phyloP scores from a whole-genome alignment of 179 eudicot genomes.

The Heliamphora pulchella region DNA sequence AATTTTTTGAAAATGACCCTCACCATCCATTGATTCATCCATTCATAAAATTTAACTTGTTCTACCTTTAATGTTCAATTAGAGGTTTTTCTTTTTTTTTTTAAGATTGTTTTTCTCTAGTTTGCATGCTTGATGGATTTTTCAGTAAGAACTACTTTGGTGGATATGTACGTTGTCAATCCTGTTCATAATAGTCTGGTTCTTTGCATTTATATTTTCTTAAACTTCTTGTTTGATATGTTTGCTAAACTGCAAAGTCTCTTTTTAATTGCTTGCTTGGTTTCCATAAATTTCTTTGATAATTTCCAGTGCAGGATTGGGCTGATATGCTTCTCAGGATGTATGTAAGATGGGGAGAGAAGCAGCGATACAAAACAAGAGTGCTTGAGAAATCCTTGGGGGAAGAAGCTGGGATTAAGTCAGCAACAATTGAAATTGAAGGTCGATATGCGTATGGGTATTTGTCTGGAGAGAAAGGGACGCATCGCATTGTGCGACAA shows the following conservation, averaged over 20 bases:
- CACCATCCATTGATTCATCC: background rate
- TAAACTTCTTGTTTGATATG: conserved; percentile 11
- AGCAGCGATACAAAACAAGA: conserved; percentile 73
- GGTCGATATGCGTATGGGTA: conserved; percentile 96
- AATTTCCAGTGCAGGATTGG: conserved; percentile 98
- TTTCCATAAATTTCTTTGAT: conserved; percentile 53
- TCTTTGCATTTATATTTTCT: background rate
- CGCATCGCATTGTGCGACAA: conserved; percentile 84
- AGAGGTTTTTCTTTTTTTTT: background rate
- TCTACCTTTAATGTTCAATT: background rate
- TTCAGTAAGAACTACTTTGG: background rate
- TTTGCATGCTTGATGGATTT: background rate
- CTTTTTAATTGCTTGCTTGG: conserved; percentile 8
- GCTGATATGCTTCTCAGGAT: conserved; percentile 99
- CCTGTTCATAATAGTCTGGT: background rate
- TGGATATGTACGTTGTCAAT: background rate
- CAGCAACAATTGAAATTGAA: conserved; percentile 81
- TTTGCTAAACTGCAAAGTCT: background rate
- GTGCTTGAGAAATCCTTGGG: conserved; percentile 85
- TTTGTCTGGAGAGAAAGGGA: conserved; percentile 92
- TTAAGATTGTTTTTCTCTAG: background rate
- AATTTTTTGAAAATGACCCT: background rate
- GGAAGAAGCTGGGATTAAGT: conserved; percentile 97
- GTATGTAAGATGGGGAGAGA: conserved; percentile 98
- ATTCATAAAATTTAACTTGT: background rate